Base-by-base conservation (phyloP, 2,329 filamentous ascomycete species). In the Verticillium nubilum region DNA sequence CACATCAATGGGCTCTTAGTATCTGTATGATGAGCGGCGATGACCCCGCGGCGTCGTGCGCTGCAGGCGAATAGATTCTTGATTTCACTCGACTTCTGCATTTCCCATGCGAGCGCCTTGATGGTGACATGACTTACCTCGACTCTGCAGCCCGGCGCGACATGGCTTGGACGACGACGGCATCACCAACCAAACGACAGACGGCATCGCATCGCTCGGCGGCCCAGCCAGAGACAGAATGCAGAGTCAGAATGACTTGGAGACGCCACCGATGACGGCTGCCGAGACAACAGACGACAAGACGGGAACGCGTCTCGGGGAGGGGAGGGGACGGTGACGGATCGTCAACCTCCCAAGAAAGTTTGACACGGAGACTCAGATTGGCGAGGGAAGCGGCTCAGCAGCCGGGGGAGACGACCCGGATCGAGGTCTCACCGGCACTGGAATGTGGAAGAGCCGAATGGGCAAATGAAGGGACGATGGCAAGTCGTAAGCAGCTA, bases 21-120 rank as follows among this genome's bases (percentile, higher is more conserved):
- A n/a, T n/a, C n/a, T n/a, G n/a, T n/a, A n/a, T n/a, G n/a, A n/a
- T n/a, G 25, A 59, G 47, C 19, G 35, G 52, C 35, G 52, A 60
- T 59, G 58, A 57, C 52, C 57, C 52, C 37, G 57, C 52, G 58
- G 61, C 61, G 37, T 55, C 59, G 37, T 50, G 54, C 35, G 52
- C 42, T n/a, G 33, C 17, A 31, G 54, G 25, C 31, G 28, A 27
- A 56, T 23, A 35, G 54, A 27, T 27, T 56, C 19, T 47, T 47
- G 42, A 47, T 19, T 19, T 47, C 42, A 23, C 9, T 15, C 13
- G n/a, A n/a, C n/a, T n/a, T n/a, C n/a, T n/a, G n/a, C n/a, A n/a
- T 13, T 37, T 6, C 15, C 33, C 12, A 5, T 17, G 13, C 4
- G 33, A 5, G 6, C 33, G 33, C 15, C 31, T 5, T 37, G 33